Conservation (phyloP, 192 early-diverging fungal genomes). For the Linderina pennispora region DNA sequence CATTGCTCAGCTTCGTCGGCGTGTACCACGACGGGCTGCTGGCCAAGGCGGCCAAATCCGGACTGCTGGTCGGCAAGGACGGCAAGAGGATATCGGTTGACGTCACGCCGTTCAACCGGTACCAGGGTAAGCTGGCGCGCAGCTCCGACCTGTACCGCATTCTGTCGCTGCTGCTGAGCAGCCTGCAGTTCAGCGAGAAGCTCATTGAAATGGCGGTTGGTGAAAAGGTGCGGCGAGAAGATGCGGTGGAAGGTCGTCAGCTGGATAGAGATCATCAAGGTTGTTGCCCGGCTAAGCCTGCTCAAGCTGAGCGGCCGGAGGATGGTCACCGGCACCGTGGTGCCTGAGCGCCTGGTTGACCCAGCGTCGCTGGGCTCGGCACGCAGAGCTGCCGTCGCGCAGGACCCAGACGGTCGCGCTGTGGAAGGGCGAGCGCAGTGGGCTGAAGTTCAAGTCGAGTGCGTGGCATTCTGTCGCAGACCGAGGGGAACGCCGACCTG, state of each 20-base stretch:
- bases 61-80: slow-evolving; percentile 29
- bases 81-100: slow-evolving; percentile 16
- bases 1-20: slow-evolving; percentile 70
- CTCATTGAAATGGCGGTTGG: slow-evolving; percentile 73
- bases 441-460: slow-evolving; percentile 43
- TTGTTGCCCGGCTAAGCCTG: slow-evolving; percentile 30
- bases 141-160: slow-evolving; percentile 46
- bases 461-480: slow-evolving; percentile 24
- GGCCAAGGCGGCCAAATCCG: slow-evolving; percentile 23
- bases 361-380: slow-evolving; percentile 26
- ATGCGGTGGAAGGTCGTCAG: slow-evolving; percentile 56
- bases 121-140: slow-evolving; percentile 57
- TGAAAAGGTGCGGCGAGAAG: slow-evolving; percentile 56
- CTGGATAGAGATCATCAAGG: slow-evolving; percentile 64
- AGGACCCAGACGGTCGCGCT: not conserved
- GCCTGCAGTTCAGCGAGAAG: slow-evolving; percentile 67
- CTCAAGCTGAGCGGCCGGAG: slow-evolving; percentile 28
- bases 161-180: slow-evolving; percentile 57
- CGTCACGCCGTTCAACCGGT: slow-evolving; percentile 58
- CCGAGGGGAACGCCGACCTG: slow-evolving; percentile 29
- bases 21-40: slow-evolving; percentile 83
- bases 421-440: slow-evolving; percentile 53
- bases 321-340: slow-evolving; percentile 34
- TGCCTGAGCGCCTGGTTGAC: slow-evolving; percentile 44
- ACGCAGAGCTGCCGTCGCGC: not conserved